A percentile compares a stretch with the other conserved stretches of the same genome.
Conservation (phyloP, 768 basidiomycete genomes). For the Auricularia sp. region DNA sequence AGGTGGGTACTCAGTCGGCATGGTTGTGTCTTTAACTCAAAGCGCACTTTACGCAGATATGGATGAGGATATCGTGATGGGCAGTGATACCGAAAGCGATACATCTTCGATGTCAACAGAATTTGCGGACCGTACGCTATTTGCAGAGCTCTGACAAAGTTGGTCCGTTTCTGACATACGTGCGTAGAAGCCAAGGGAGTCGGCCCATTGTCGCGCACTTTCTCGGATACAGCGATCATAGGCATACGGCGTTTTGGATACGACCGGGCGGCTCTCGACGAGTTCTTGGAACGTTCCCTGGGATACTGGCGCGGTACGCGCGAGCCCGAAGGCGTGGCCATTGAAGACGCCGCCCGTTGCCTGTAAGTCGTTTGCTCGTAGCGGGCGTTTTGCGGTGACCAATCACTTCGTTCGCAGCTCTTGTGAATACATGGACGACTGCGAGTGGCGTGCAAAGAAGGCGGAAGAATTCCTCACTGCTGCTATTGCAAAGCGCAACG, state of each 20-base stretch:
- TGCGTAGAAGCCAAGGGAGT: too few species aligned
- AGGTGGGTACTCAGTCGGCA: too few species aligned
- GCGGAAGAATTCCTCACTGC: conserved; percentile 28
- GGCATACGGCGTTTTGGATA: conserved; percentile 53
- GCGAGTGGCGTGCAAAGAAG: conserved; percentile 63
- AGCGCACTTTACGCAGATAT: too few species aligned
- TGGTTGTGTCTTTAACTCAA: too few species aligned
- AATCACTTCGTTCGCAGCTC: conserved; percentile 26
- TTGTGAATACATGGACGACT: conserved; percentile 65
- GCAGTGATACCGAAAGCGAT: too few species aligned
- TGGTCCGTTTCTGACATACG: too few species aligned
- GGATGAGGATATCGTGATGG: too few species aligned
- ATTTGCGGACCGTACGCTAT: too few species aligned
- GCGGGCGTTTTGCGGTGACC: conserved; percentile 1
- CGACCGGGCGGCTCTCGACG: conserved; percentile 41
- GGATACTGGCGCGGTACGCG: conserved; percentile 71
- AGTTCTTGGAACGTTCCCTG: conserved; percentile 43
- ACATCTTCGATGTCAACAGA: too few species aligned
- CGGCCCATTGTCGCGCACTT: background rate
- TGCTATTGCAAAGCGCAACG: too few species aligned
- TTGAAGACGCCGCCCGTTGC: conserved; percentile 53
- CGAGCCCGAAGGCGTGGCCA: conserved; percentile 56
- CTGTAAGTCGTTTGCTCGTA: conserved; percentile 33
- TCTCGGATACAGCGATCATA: conserved; percentile 34
- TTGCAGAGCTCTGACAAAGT: too few species aligned